These are phyloP conservation scores for Arthroderma sp. DNA, from an alignment of 2,329 filamentous ascomycete genomes.

Conservation along the genomic window DNA sequence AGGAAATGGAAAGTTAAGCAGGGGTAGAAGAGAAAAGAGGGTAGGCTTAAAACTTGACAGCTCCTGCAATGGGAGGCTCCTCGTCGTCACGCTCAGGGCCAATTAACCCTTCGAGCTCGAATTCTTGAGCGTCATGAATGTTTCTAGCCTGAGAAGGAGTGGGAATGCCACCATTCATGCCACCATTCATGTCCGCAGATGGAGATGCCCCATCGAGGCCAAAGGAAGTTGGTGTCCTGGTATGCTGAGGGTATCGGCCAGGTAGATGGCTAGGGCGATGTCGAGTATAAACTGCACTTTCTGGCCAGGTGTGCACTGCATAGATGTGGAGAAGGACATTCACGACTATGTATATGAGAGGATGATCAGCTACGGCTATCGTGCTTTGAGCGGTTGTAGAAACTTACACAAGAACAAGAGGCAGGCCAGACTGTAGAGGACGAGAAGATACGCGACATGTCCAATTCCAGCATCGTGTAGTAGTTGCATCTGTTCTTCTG, in stretches of 20 bases:
- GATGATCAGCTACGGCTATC: constrained; percentile 9
- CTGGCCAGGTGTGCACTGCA: constrained; percentile 48
- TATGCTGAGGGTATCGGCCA: constrained; percentile 1
- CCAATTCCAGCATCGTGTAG: constrained; percentile 63
- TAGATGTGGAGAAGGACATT: constrained; percentile 80
- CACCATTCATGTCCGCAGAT: not conserved
- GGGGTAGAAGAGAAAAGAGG: too few species aligned
- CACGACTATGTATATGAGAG: constrained; percentile 43
- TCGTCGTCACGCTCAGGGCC: constrained; percentile 22
- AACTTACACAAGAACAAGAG: constrained; percentile 69
- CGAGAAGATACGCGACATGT: constrained; percentile 83
- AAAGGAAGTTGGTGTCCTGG: constrained; percentile 6
- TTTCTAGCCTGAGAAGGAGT: constrained; percentile 35
- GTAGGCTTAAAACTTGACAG: not conserved
- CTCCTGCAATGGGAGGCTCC: constrained; percentile 12
- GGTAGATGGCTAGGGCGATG: constrained; percentile 5
- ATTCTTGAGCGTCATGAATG: constrained; percentile 75
- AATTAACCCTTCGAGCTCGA: constrained; percentile 79
- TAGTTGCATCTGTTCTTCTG: constrained; percentile 85
- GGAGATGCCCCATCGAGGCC: not conserved
- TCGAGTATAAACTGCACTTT: constrained; percentile 20
- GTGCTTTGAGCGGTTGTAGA: constrained; percentile 7
- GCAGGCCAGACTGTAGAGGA: constrained; percentile 82
- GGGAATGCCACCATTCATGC: constrained; percentile 36
- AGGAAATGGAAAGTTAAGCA: too few species aligned